Conservation (phyloP, 305 asterid genomes). For the Fraxinus floribunda region DNA sequence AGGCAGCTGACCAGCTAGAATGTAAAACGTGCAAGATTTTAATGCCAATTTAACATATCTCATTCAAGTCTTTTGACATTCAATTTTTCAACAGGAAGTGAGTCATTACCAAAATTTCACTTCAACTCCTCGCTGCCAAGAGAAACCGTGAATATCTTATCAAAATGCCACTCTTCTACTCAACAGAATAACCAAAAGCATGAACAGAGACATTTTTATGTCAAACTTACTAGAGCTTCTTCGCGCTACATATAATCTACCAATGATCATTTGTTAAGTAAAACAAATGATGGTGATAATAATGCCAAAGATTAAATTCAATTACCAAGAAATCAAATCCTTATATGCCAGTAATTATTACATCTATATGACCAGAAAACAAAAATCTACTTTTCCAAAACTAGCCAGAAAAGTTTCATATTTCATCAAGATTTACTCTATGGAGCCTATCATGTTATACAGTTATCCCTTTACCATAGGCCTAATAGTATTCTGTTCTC, state of each 20-base stretch:
- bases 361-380: background rate
- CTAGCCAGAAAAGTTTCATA: background rate
- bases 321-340: conserved; percentile 3
- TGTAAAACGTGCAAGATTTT: background rate
- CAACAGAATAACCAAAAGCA: background rate
- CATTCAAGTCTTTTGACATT: background rate
- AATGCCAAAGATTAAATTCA: background rate
- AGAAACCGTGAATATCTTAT: background rate
- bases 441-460: background rate
- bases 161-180: background rate
- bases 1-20: background rate
- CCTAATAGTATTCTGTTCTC: background rate
- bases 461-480: background rate
- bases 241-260: background rate
- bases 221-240: background rate
- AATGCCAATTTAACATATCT: background rate
- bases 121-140: background rate
- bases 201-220: background rate
- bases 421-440: background rate
- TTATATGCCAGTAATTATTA: background rate
- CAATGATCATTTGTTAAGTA: background rate
- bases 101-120: background rate
- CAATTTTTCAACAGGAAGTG: background rate
- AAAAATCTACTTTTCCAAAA: background rate
- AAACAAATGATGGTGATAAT: background rate